Percentiles rank a stretch among this genome's conserved stretches.
These are phyloP conservation scores for Chlorella ohadii DNA, from an alignment of 139 green algal species.

Conservation along the genomic window DNA sequence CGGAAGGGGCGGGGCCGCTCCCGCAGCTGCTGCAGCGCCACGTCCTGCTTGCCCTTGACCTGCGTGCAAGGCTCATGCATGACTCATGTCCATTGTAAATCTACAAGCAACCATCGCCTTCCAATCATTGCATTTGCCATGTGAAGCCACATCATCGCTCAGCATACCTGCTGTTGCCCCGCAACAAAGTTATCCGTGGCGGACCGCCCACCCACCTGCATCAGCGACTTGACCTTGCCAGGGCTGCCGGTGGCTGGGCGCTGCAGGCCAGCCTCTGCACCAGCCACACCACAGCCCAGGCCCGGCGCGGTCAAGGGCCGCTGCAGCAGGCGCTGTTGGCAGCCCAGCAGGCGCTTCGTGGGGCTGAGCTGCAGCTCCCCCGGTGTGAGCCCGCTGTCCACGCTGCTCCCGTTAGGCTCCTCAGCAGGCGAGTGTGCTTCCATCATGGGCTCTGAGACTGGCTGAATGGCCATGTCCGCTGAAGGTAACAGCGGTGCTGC, in stretches of 20 bases:
- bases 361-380: not conserved
- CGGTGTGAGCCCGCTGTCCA: no score
- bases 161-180: no score
- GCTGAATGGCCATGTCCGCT: no score
- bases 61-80: not conserved
- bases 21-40: not conserved
- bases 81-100: no score
- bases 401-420: not conserved
- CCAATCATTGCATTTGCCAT: no score
- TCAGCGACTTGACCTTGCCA: not conserved
- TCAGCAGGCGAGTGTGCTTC: not conserved
- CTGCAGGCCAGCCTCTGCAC: not conserved
- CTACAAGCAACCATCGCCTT: no score
- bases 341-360: not conserved
- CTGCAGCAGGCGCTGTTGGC: conserved; percentile 5
- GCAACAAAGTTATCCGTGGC: no score
- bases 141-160: no score
- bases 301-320: not conserved
- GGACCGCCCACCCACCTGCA: conserved; percentile 30
- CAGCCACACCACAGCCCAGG: no score
- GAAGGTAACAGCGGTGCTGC: no score
- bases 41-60: conserved; percentile 33
- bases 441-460: no score
- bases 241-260: not conserved
- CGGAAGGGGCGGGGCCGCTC: conserved; percentile 2